Evolutionary conservation across 1,284 basidiomycete genomes (phyloP).

Genomic region (Mycena sp.): DNA sequence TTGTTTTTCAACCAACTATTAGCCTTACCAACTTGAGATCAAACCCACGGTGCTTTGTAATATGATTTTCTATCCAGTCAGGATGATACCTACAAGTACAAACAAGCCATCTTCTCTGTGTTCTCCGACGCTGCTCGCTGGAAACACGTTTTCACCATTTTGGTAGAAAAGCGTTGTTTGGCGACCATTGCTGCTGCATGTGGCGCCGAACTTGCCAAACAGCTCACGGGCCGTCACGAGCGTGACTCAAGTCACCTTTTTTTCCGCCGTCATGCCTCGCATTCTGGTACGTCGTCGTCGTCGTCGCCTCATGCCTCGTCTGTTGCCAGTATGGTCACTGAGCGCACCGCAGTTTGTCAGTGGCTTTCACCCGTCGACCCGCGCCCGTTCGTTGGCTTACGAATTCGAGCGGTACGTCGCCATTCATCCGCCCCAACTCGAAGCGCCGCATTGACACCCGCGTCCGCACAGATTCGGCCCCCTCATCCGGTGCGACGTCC

Average conservation of each 20-base stretch:
- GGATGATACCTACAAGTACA: too few relatives aligned
- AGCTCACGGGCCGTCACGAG: too few relatives aligned
- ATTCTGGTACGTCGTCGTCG: slow-evolving; percentile 69
- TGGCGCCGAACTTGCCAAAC: too few relatives aligned
- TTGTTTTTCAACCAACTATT: too few relatives aligned
- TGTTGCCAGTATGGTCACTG: not conserved
- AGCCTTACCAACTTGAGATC: too few relatives aligned
- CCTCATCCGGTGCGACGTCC: slow-evolving; percentile 88
- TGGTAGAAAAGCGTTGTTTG: too few relatives aligned
- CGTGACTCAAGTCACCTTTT: slow-evolving; percentile 5
- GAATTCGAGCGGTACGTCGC: slow-evolving; percentile 84
- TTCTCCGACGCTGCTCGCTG: not conserved
- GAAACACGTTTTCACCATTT: too few relatives aligned
- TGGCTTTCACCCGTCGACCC: slow-evolving; percentile 66
- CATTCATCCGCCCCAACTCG: not conserved
- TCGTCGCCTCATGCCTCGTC: too few relatives aligned
- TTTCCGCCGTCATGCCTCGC: slow-evolving; percentile 62
- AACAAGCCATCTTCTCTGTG: too few relatives aligned
- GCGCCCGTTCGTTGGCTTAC: slow-evolving; percentile 72
- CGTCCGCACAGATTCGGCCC: slow-evolving; percentile 68
- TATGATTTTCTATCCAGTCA: too few relatives aligned
- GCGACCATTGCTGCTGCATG: too few relatives aligned
- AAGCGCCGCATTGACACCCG: slow-evolving; percentile 7
- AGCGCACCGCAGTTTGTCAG: slow-evolving; percentile 62
- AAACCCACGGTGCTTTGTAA: too few relatives aligned